Percentiles rank a stretch among this genome's conserved stretches.
Evolutionary conservation across 2,329 filamentous ascomycete genomes (phyloP).

Genomic region (Sporothrix mexicana): DNA sequence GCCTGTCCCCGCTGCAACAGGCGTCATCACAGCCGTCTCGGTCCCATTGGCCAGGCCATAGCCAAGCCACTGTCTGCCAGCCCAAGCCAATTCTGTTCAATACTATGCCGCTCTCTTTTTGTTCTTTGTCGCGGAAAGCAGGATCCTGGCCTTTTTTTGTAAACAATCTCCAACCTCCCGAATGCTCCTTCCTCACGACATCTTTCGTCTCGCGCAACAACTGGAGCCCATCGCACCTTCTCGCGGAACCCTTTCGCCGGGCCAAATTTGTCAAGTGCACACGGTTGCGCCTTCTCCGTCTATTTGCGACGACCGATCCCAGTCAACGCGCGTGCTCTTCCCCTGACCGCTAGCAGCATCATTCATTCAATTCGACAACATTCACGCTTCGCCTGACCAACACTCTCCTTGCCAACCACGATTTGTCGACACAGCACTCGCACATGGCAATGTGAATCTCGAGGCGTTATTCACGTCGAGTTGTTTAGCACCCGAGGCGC

Average conservation of each 20-base stretch:
- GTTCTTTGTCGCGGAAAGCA: slow-evolving; percentile 23
- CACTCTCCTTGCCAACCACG: slow-evolving; percentile 2
- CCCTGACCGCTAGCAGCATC: not conserved
- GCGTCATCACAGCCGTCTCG: slow-evolving; percentile 23
- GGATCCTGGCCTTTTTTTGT: slow-evolving; percentile 6
- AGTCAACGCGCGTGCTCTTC: slow-evolving; percentile 21
- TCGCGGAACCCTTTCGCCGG: not conserved
- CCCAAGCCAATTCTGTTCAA: slow-evolving; percentile 12
- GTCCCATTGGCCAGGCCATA: slow-evolving; percentile 22
- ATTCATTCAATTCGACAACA: not conserved
- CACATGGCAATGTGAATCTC: slow-evolving; percentile 7
- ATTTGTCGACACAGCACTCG: not conserved
- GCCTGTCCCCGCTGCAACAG: slow-evolving; percentile 13
- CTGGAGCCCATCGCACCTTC: slow-evolving; percentile 14
- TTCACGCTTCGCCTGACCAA: not conserved
- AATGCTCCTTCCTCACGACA: not conserved
- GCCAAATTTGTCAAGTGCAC: not conserved
- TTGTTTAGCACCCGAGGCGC: not conserved
- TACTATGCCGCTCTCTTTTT: slow-evolving; percentile 6
- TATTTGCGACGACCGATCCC: not conserved
- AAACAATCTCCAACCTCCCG: slow-evolving; percentile 15
- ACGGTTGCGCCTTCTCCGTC: slow-evolving; percentile 23
- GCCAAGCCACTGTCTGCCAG: slow-evolving; percentile 20
- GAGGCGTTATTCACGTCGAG: not conserved
- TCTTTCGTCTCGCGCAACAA: not conserved